Percentiles rank a stretch among this genome's conserved stretches.
phyloP scores from a whole-genome alignment of 1,284 basidiomycete genomes.

The Austropuccinia psidii region DNA sequence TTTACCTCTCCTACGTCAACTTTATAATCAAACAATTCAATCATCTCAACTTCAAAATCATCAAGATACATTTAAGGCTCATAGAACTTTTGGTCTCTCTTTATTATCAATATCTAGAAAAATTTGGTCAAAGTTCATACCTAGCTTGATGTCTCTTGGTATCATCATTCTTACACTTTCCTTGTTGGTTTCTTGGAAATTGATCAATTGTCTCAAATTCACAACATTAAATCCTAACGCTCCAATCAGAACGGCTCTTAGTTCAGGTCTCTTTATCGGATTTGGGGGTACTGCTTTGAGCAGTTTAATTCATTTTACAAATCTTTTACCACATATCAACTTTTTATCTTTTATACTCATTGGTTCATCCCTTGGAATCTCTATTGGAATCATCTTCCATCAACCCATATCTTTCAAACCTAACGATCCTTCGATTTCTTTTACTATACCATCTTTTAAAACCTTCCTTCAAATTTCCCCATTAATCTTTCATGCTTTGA shows the following conservation, averaged over 20 bases:
- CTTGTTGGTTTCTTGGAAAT: constrained; percentile 36
- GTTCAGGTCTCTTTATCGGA: neutral
- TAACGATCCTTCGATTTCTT: neutral
- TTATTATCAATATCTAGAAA: constrained; percentile 53
- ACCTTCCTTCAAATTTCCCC: constrained; percentile 3
- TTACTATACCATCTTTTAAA: neutral
- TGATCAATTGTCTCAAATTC: neutral
- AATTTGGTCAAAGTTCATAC: constrained; percentile 92
- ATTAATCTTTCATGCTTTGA: constrained; percentile 8
- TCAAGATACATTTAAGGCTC: constrained; percentile 3
- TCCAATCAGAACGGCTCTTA: neutral
- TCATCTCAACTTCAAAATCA: constrained; percentile 39
- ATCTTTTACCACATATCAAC: constrained; percentile 24
- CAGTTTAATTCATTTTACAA: neutral
- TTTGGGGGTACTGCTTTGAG: neutral
- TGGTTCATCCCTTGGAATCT: constrained; percentile 1
- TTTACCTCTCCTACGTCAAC: constrained; percentile 42
- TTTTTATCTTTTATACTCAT: neutral
- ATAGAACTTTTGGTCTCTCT: constrained; percentile 7
- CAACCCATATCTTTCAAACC: neutral
- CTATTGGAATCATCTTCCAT: neutral
- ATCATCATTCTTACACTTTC: constrained; percentile 49
- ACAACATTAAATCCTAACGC: neutral
- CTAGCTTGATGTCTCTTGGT: constrained; percentile 64
- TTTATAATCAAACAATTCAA: constrained; percentile 40